These are phyloP conservation scores for Cerioporus squamosus DNA, from an alignment of 1,284 basidiomycete species.

Conservation along the genomic window DNA sequence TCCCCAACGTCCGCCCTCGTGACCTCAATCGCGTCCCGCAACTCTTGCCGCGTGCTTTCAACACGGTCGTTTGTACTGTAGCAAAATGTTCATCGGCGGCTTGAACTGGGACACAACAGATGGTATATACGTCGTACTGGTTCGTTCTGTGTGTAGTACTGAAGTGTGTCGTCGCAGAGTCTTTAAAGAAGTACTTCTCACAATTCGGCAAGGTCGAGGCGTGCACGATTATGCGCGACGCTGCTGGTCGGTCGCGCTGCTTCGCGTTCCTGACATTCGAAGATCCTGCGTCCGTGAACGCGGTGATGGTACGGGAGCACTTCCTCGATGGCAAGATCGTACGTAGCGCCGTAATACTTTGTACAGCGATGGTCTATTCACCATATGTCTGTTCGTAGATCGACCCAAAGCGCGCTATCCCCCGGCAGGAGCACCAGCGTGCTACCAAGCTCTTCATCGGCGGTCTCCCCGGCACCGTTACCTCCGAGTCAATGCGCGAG, in stretches of 20 bases:
- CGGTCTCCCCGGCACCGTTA: conserved; percentile 89
- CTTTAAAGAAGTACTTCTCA: conserved; percentile 71
- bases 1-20: conserved; percentile 41
- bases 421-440: conserved; percentile 90
- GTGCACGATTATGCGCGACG: conserved; percentile 95
- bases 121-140: conserved; percentile 61
- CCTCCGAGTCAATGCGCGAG: conserved; percentile 90
- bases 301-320: conserved; percentile 86
- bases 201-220: conserved; percentile 87
- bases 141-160: conserved; percentile 30
- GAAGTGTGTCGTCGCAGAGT: conserved; percentile 51
- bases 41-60: conserved; percentile 21
- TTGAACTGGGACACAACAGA: conserved; percentile 99
- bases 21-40: conserved; percentile 40
- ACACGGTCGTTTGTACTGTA: conserved; percentile 44
- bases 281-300: conserved; percentile 78
- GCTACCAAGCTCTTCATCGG: conserved; percentile 96
- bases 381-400: conserved; percentile 62
- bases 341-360: conserved; percentile 72
- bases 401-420: conserved; percentile 98
- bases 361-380: conserved; percentile 1
- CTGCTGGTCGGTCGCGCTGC: conserved; percentile 86
- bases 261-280: conserved; percentile 97
- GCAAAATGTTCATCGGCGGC: conserved; percentile 99
- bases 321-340: conserved; percentile 90